A percentile compares a stretch with the other conserved stretches of the same genome.
Evolutionary conservation across 2,329 filamentous ascomycete species (phyloP).

Genomic region (Stylonectria norvegica): DNA sequence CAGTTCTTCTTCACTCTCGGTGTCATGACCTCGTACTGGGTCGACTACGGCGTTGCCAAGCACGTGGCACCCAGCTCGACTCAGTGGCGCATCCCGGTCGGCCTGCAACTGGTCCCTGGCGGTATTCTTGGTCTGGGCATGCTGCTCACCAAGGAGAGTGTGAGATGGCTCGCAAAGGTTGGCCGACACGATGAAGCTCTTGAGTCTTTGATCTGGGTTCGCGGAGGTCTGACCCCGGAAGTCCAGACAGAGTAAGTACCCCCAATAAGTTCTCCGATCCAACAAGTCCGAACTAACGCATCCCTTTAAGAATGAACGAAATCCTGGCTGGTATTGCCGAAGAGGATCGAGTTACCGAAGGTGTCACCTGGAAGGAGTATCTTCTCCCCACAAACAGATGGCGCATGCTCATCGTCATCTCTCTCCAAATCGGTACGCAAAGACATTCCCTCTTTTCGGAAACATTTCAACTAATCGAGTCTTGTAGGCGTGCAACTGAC

Average conservation of each 20-base stretch:
- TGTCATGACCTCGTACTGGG: constrained; percentile 41
- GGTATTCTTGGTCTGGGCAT: constrained; percentile 46
- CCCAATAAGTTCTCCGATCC: too few species aligned
- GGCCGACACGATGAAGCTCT: constrained; percentile 44
- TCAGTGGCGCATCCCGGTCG: constrained; percentile 51
- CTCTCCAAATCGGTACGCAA: constrained; percentile 43
- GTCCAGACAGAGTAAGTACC: constrained; percentile 34
- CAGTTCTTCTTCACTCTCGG: constrained; percentile 45
- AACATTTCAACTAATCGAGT: background rate
- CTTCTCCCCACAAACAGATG: constrained; percentile 45
- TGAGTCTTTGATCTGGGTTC: constrained; percentile 48
- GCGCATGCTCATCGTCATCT: constrained; percentile 46
- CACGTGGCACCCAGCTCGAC: constrained; percentile 35
- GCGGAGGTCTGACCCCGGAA: constrained; percentile 38
- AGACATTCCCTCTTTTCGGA: too few species aligned
- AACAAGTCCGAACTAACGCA: too few species aligned
- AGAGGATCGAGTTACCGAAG: constrained; percentile 43
- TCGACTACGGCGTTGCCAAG: constrained; percentile 45
- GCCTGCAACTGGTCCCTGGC: constrained; percentile 46
- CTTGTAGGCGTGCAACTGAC: constrained; percentile 41
- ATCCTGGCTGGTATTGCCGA: constrained; percentile 45
- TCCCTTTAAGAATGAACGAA: constrained; percentile 33
- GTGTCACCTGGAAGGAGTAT: constrained; percentile 43
- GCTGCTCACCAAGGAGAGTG: constrained; percentile 46
- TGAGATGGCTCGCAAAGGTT: constrained; percentile 45